phyloP scores from a whole-genome alignment of 225 moss, liverwort and hornwort species.

The Antitrichia curtipendula region DNA sequence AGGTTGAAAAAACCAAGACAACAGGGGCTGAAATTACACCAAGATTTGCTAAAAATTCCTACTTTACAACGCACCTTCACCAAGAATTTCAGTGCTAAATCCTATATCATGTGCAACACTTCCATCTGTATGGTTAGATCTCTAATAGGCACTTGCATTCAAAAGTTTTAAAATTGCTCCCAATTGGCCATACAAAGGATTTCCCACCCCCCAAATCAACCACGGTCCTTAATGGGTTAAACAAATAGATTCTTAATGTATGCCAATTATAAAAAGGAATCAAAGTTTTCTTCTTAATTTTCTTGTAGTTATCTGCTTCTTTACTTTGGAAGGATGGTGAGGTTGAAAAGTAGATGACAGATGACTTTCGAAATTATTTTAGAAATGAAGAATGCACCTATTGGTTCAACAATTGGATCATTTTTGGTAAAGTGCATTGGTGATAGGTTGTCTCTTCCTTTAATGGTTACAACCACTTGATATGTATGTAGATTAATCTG shows the following conservation, averaged over 20 bases:
- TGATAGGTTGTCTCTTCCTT: neutral
- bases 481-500: fast-evolving
- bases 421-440: neutral
- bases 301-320: neutral
- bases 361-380: neutral
- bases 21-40: no score
- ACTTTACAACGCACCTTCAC: no score
- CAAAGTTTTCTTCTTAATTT: fast-evolving
- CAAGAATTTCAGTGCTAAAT: no score
- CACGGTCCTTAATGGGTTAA: no score
- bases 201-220: no score
- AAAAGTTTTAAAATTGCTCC: no score
- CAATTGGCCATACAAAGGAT: no score
- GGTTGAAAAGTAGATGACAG: neutral
- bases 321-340: fast-evolving
- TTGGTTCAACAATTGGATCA: neutral
- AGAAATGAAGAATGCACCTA: neutral
- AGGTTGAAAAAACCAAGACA: no score
- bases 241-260: neutral
- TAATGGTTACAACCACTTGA: neutral
- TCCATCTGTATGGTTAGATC: no score
- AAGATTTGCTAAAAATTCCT: no score
- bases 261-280: fast-evolving
- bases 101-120: no score
- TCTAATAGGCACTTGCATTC: no score